These are phyloP conservation scores for Coprinopsis cinerea DNA, from an alignment of 768 basidiomycete species.

Conservation along the genomic window DNA sequence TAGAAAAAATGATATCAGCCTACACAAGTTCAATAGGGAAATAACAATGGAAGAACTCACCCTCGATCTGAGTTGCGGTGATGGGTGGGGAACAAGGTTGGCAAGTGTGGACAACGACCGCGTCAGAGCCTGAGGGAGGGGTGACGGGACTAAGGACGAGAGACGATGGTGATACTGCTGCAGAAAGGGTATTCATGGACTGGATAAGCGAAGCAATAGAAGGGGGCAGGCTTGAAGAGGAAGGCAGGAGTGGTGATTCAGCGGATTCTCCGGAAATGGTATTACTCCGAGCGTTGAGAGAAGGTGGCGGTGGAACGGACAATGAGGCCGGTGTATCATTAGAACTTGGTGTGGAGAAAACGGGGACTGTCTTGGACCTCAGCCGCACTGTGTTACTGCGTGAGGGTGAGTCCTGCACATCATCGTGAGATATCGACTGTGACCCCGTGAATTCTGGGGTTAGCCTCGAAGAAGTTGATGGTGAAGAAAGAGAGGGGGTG, in stretches of 20 bases:
- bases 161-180: slow-evolving; percentile 23
- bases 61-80: slow-evolving; percentile 65
- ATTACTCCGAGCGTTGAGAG: slow-evolving; percentile 12
- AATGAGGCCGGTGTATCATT: slow-evolving; percentile 10
- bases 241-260: slow-evolving; percentile 16
- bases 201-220: slow-evolving; percentile 12
- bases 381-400: slow-evolving; percentile 26
- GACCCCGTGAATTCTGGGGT: slow-evolving; percentile 10
- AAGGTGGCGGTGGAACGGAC: slow-evolving; percentile 15
- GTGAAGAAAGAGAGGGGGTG: slow-evolving; percentile 23
- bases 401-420: neutral
- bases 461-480: slow-evolving; percentile 20
- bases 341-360: slow-evolving; percentile 14
- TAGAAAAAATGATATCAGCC: slow-evolving; percentile 21
- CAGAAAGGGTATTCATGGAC: slow-evolving; percentile 13
- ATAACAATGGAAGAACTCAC: slow-evolving; percentile 29
- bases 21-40: neutral
- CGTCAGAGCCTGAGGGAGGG: slow-evolving; percentile 16
- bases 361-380: slow-evolving; percentile 33
- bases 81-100: slow-evolving; percentile 58
- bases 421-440: slow-evolving; percentile 6
- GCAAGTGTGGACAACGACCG: slow-evolving; percentile 58
- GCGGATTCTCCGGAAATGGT: neutral
- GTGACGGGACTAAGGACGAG: slow-evolving; percentile 20
- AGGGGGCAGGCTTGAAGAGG: slow-evolving; percentile 16